Percentiles rank a stretch among this genome's conserved stretches.
These are phyloP conservation scores for Camelina hispida DNA, from an alignment of 345 rosid species.

Conservation along the genomic window DNA sequence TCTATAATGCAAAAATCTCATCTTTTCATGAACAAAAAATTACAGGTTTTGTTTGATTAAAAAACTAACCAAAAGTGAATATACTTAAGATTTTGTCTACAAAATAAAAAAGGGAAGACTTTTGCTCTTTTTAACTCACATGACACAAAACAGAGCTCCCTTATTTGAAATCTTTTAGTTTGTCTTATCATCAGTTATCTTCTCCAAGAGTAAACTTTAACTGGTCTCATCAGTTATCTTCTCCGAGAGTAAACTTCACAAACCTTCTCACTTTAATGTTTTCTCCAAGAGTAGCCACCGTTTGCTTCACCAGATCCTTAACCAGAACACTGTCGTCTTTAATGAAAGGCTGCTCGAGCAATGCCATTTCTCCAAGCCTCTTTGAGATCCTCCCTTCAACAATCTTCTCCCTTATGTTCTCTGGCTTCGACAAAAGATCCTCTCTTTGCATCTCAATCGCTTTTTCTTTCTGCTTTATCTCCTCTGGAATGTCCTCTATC, in stretches of 20 bases:
- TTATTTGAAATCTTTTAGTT: slow-evolving; percentile 30
- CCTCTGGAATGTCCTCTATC: slow-evolving; percentile 67
- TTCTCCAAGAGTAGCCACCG: slow-evolving; percentile 88
- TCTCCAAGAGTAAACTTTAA: slow-evolving; percentile 75
- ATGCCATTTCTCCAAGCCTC: slow-evolving; percentile 83
- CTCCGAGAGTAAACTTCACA: slow-evolving; percentile 74
- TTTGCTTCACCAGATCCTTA: slow-evolving; percentile 85
- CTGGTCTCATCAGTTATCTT: slow-evolving; percentile 44
- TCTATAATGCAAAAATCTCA: slow-evolving; percentile 7
- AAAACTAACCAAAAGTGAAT: slow-evolving; percentile 34
- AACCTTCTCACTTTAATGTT: slow-evolving; percentile 66
- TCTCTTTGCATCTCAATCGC: slow-evolving; percentile 96
- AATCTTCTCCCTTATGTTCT: slow-evolving; percentile 82
- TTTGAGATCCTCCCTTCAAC: slow-evolving; percentile 87
- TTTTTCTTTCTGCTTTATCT: slow-evolving; percentile 63
- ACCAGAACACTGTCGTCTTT: slow-evolving; percentile 73
- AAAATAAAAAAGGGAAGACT: slow-evolving; percentile 25
- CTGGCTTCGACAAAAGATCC: slow-evolving; percentile 85
- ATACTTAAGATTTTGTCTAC: slow-evolving; percentile 32
- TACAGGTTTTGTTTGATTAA: slow-evolving; percentile 28
- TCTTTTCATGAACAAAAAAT: slow-evolving; percentile 33
- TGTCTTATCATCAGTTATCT: slow-evolving; percentile 40
- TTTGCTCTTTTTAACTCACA: slow-evolving; percentile 12
- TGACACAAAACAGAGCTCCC: slow-evolving; percentile 29
- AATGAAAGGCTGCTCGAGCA: slow-evolving; percentile 78